These are phyloP conservation scores for Metschnikowia hibisci DNA, from an alignment of 805 yeast species.

Conservation along the genomic window DNA sequence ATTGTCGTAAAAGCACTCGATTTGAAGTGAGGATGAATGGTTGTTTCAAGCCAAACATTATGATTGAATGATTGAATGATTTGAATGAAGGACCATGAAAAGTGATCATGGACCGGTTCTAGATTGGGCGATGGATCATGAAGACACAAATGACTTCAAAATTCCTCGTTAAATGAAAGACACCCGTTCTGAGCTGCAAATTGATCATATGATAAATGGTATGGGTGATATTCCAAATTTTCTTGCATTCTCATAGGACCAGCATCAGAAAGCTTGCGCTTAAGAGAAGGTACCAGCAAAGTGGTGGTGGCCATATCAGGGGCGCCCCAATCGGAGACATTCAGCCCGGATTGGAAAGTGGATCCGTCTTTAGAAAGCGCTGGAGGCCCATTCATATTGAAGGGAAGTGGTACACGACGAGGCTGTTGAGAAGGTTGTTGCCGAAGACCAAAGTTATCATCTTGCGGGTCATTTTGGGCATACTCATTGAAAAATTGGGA, in stretches of 20 bases:
- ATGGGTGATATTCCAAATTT: neutral
- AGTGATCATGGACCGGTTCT: no score
- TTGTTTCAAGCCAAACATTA: no score
- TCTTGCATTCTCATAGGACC: neutral
- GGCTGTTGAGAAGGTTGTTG: neutral
- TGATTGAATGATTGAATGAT: no score
- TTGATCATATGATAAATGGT: constrained; percentile 14
- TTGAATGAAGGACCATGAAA: no score
- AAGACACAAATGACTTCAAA: constrained; percentile 23
- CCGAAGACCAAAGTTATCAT: neutral
- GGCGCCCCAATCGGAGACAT: constrained; percentile 40
- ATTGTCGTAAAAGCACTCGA: no score
- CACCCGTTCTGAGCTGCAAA: constrained; percentile 41
- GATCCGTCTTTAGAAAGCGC: constrained; percentile 40
- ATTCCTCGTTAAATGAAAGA: constrained; percentile 47
- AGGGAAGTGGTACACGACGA: constrained; percentile 41
- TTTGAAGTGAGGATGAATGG: no score
- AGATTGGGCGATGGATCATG: no score
- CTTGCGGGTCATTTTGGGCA: constrained; percentile 5
- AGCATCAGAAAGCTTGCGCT: constrained; percentile 7
- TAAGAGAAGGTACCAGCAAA: constrained; percentile 8
- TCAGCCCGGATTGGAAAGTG: constrained; percentile 40
- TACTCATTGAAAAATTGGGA: constrained; percentile 1
- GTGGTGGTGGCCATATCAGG: constrained; percentile 2
- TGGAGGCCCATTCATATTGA: constrained; percentile 42